Evolutionary conservation across 352 stramenopile species (phyloP).

Genomic region (Phytophthora boehmeriae): DNA sequence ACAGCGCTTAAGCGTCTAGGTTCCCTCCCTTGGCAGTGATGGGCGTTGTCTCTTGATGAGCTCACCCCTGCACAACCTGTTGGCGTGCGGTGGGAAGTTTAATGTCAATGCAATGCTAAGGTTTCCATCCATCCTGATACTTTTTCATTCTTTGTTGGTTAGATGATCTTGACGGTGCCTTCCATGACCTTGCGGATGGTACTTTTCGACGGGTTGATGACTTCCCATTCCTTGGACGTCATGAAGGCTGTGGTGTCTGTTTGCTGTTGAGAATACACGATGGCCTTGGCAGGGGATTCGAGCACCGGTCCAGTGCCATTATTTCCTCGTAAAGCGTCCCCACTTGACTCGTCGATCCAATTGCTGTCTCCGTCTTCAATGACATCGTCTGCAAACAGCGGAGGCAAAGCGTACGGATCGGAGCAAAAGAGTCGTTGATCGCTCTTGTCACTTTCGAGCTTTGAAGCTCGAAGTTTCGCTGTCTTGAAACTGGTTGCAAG

Average conservation of each 20-base stretch:
- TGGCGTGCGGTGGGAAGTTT: constrained; percentile 5
- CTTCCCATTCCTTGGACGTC: constrained; percentile 69
- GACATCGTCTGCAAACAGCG: constrained; percentile 67
- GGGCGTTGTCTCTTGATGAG: constrained; percentile 25
- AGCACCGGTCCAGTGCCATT: constrained; percentile 23
- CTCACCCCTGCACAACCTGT: background rate
- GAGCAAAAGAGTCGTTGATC: constrained; percentile 41
- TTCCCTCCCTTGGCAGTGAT: constrained; percentile 17
- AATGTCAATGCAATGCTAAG: constrained; percentile 47
- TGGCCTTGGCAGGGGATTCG: constrained; percentile 60
- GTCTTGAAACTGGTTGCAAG: constrained; percentile 15
- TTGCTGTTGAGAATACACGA: constrained; percentile 64
- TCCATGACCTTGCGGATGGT: constrained; percentile 59
- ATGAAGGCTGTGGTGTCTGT: constrained; percentile 52
- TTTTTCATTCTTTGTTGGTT: background rate
- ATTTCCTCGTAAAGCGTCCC: constrained; percentile 12
- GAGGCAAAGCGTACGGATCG: constrained; percentile 69
- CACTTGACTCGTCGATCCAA: constrained; percentile 15
- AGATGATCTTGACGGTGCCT: constrained; percentile 28
- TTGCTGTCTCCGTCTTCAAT: constrained; percentile 46
- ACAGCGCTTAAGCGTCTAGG: constrained; percentile 53
- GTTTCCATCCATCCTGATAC: constrained; percentile 39
- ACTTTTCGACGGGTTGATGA: constrained; percentile 66
- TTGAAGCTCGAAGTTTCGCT: constrained; percentile 21
- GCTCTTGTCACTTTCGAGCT: constrained; percentile 11